Percentiles rank a stretch among this genome's conserved stretches.
phyloP scores from a whole-genome alignment of 306 rosid species.

The Crataegus laevigata region DNA sequence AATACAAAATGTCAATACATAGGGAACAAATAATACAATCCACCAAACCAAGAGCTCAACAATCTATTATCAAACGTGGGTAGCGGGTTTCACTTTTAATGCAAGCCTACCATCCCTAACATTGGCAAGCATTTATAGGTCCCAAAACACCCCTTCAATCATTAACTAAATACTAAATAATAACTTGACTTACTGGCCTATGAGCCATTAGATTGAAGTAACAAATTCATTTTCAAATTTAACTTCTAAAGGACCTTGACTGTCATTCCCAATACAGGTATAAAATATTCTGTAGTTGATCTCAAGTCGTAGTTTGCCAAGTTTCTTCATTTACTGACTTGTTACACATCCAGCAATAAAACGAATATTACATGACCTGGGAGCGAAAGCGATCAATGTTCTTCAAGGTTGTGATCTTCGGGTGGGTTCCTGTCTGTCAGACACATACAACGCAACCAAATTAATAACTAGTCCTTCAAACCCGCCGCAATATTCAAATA shows the following conservation, averaged over 20 bases:
- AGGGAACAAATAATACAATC: constrained; percentile 18
- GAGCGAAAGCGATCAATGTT: constrained; percentile 81
- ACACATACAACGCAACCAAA: constrained; percentile 13
- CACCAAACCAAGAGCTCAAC: constrained; percentile 9
- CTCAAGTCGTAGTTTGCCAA: neutral
- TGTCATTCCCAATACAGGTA: neutral
- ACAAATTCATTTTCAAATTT: neutral
- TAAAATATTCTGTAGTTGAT: neutral
- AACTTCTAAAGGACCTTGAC: neutral
- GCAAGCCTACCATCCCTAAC: neutral
- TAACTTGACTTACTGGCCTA: neutral
- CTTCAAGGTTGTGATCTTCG: constrained; percentile 68
- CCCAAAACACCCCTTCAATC: neutral
- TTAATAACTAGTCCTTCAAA: neutral
- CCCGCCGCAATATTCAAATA: neutral
- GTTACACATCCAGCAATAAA: neutral
- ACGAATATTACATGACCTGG: constrained; percentile 49
- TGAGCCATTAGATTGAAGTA: neutral
- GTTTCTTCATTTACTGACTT: neutral
- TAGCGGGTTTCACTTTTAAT: neutral
- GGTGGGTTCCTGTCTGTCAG: constrained; percentile 94
- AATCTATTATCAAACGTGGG: neutral
- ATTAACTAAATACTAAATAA: neutral
- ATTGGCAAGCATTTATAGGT: neutral
- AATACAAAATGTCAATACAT: constrained; percentile 16